phyloP scores from a whole-genome alignment of 805 yeast genomes.

The Ogataea populi-albae region DNA sequence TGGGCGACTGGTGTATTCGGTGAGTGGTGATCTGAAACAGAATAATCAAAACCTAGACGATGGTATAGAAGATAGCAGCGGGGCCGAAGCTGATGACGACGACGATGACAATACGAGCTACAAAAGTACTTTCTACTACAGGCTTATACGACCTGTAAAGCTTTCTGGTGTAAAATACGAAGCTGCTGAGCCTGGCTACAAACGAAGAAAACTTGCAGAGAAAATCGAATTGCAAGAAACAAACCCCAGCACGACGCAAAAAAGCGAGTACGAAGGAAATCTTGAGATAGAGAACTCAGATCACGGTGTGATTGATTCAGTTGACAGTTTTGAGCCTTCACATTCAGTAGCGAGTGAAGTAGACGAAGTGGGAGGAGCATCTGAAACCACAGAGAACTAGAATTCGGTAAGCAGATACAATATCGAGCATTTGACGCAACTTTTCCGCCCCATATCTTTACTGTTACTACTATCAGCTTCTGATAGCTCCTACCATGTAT shows the following conservation, averaged over 20 bases:
- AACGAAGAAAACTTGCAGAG: conserved; percentile 7
- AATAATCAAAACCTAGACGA: conserved; percentile 16
- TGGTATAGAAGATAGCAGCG: conserved; percentile 18
- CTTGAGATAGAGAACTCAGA: too few species aligned
- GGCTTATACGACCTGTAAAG: conserved; percentile 14
- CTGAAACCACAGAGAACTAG: too few species aligned
- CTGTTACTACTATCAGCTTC: too few species aligned
- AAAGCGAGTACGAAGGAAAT: too few species aligned
- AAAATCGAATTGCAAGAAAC: not conserved
- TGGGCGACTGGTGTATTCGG: conserved; percentile 23
- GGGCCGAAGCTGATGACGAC: conserved; percentile 9
- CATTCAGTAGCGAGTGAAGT: too few species aligned
- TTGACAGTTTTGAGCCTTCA: too few species aligned
- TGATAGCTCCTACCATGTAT: too few species aligned
- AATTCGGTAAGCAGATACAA: too few species aligned
- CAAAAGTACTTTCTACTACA: conserved; percentile 17
- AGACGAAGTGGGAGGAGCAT: too few species aligned
- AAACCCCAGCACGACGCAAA: not conserved
- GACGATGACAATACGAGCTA: conserved; percentile 9
- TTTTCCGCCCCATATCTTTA: too few species aligned
- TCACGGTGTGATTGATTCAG: too few species aligned
- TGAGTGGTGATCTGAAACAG: conserved; percentile 18
- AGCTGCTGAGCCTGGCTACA: conserved; percentile 12
- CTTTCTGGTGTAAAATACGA: conserved; percentile 16
- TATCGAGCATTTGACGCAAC: too few species aligned